phyloP scores from a whole-genome alignment of 2,329 filamentous ascomycete genomes.

The Colletotrichum eleusines region DNA sequence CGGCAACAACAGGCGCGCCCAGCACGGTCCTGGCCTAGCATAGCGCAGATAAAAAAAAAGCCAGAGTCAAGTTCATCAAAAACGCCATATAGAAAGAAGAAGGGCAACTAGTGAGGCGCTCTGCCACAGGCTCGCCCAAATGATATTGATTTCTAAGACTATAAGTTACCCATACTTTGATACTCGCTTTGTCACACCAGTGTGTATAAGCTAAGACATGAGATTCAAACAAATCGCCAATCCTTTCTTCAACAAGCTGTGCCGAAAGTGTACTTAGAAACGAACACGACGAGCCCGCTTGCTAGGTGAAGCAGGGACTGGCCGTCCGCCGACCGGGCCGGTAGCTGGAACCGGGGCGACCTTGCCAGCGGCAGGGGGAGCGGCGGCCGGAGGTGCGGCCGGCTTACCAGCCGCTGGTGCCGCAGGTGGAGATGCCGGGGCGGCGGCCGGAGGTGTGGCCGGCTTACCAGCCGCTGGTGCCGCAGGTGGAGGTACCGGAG shows the following conservation, averaged over 20 bases:
- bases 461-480: constrained; percentile 3
- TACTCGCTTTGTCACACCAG: constrained; percentile 2
- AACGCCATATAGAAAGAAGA: too few relatives aligned
- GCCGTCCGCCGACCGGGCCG: constrained; percentile 12
- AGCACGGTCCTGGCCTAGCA: too few relatives aligned
- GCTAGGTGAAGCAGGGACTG: constrained; percentile 4
- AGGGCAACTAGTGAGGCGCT: too few relatives aligned
- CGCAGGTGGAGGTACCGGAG: not conserved
- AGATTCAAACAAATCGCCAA: not conserved
- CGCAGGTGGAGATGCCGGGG: not conserved
- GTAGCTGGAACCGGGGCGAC: not conserved
- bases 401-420: not conserved
- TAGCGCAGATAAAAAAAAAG: too few relatives aligned
- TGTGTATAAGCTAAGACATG: not conserved
- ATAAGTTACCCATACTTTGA: not conserved
- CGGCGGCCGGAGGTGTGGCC: constrained; percentile 4
- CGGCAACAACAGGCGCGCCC: too few relatives aligned
- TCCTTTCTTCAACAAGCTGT: not conserved
- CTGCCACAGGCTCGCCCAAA: too few relatives aligned
- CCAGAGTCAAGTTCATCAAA: too few relatives aligned
- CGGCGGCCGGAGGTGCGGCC: constrained; percentile 3
- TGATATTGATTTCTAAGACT: not conserved
- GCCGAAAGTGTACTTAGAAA: not conserved
- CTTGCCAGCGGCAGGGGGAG: not conserved
- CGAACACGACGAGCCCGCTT: constrained; percentile 2